Evolutionary conservation across 768 basidiomycete species (phyloP), one percentile per base, ranked within the genome.

Genomic region (Boletus vermiculosoides): DNA sequence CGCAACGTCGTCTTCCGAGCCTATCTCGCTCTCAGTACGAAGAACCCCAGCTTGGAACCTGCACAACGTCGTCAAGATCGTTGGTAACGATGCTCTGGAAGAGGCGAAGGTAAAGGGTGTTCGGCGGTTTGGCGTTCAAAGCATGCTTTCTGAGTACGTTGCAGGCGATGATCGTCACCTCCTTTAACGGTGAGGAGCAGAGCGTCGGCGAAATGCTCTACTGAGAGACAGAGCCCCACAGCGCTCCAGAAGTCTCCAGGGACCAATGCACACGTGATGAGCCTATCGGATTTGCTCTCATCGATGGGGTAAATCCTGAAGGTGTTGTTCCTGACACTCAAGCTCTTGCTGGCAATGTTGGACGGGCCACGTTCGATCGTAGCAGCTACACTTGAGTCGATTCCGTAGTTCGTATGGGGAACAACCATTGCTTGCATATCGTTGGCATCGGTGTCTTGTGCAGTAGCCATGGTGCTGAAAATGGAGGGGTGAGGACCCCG

Each of bases 181-280:
- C 95, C 96, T 59, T 90, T 88, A 18, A 90, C 94, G 31, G 97
- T 93, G 13, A 98, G 83, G 13, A 99, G 79, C 50, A 98, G 89
- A 0, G 97, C 97, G 66, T 99, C 97, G 1, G 97, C 95, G 64
- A 85, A 98, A 31, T 95, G 83, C 50, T 94, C 90, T 0, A 87
- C 83, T 0, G 92, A 89, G 16, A 98, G 80, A 71, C 95, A 97
- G 2, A 98, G 78, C 3, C 90, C 86, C 18, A 98, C 97, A 2
- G 97, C 96, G 16, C 86, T 88, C 63, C 84, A 82, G 61, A 98
- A 98, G 71, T 99, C 95, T n/a, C 97, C 96, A 11, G 98, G 78
- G 2, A 99, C 93, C 39, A 98, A 80, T 3, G 96, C 91, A 66
- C 92, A 92, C 2, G 96, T 97, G 62, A 98, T 81, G 16, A 99